A percentile compares a stretch with the other conserved stretches of the same genome.
Conservation (phyloP, 345 rosid species). For the Trapa bicornis region DNA sequence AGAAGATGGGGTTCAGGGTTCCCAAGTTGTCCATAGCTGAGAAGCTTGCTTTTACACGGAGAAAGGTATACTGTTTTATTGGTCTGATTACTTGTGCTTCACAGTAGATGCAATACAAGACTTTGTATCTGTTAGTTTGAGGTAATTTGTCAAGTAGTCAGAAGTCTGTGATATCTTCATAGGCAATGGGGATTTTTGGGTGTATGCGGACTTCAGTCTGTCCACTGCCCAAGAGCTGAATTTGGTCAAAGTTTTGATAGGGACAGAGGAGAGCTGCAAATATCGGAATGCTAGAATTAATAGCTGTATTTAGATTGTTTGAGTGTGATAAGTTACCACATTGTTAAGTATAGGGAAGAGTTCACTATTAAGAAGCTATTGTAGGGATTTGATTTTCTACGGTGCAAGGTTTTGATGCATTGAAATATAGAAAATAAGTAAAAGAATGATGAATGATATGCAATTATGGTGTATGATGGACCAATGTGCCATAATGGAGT, state of each 20-base stretch:
- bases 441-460: not conserved
- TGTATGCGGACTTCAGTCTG: not conserved
- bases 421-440: not conserved
- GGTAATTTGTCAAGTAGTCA: not conserved
- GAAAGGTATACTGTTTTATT: slow-evolving; percentile 37
- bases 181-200: not conserved
- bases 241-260: not conserved
- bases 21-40: slow-evolving; percentile 52
- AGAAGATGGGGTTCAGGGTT: slow-evolving; percentile 40
- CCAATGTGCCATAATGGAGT: not conserved
- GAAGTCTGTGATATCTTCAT: not conserved
- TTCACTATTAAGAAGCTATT: not conserved
- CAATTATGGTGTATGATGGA: too few relatives aligned
- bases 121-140: not conserved
- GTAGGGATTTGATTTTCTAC: not conserved
- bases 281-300: not conserved
- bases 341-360: not conserved
- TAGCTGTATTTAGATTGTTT: not conserved
- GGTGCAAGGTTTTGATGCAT: not conserved
- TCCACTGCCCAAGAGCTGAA: not conserved
- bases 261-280: not conserved
- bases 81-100: not conserved
- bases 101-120: not conserved
- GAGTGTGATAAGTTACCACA: not conserved
- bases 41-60: slow-evolving; percentile 43